Base-by-base conservation (phyloP, 2,329 filamentous ascomycete species). In the Ophiosphaerella herpotricha region DNA sequence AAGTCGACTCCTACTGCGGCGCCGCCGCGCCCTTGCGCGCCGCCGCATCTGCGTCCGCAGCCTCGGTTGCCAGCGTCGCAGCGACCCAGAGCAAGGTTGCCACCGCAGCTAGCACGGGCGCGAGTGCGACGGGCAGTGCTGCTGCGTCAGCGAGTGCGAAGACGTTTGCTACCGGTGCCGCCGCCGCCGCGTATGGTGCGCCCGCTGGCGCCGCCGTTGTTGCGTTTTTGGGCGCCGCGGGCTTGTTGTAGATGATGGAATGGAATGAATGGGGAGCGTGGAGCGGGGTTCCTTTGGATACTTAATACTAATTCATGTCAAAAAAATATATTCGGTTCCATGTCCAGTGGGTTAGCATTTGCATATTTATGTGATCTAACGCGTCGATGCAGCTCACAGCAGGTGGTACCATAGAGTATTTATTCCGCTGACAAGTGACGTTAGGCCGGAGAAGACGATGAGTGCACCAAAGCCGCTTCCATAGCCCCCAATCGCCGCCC, bases 11-110 rank as follows among this genome's bases (percentile, higher is more conserved):
- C 33, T 74, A 55, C 67, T 80, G 78, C 60, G 65, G 67, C 43
- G 77, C 77, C 26, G 77, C 76, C 8, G 67, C 67, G 18, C 74
- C 75, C 16, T 59, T 66, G 12, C 61, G 61, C 45, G 54, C 60
- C 8, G 56, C 64, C 6, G 52, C 58, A 21, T 59, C 55, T 9
- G 52, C 52, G 3, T 60, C 60, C 24, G 42, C 48, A 29, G 60
- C 61, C 3, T 48, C 44, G 11, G 56, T 57, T 13, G 60, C 60
- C 29, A 52, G 46, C 21, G 61, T 64, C 1, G 62, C 63, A 5
- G 60, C 59, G 8, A 63, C 60, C 4, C 50, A 56, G 37, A 54
- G 48, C 29, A 48, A 48, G 6, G 45, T 49, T 12, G 41, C 59
- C 5, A 43, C 55, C 1, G 33, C 50, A 3, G 14, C 50, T 8